Evolutionary conservation across 495 filamentous ascomycete species (phyloP), one percentile per base, ranked within the genome.

Genomic region (Podospora pseudoanserina): DNA sequence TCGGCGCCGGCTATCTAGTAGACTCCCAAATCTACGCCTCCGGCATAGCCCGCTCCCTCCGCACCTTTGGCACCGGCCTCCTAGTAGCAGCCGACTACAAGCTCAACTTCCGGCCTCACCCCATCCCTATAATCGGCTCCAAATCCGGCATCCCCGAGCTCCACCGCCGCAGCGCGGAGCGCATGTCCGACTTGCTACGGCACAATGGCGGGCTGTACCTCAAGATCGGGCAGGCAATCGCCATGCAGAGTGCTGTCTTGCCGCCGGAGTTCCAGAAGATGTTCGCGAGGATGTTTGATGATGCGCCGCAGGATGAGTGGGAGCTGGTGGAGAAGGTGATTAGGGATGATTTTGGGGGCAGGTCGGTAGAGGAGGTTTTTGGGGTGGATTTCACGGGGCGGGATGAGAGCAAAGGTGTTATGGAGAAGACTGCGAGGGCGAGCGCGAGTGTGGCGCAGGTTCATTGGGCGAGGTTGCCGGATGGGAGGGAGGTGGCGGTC

Each of bases 201-300:
- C 79, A 83, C 30, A 99, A 99, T 85, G 95, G 95, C 64, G 95
- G 95, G 0, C 79, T 99, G 3, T 99, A 99, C 76, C 84, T 97
- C 74, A 99, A 99, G 83, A 97, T 99, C 65, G 95, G 95, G 2
- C 95, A 99, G 83, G 95, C 95, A 6, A 93, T 99, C 66, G 95
- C 94, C 26, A 99, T 97, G 95, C 95, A 99, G 82, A 93, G 90
- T 64, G 94, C 93, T 2, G 88, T 97, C 55, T 77, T 99, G 63
- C 95, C 95, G 15, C 91, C 92, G 6, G 92, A 97, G 77, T 97
- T 97, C 74, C 93, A 96, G 83, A 86, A 87, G 68, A 97, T 97
- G 92, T 99, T 99, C 74, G 83, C 90, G 49, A 86, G 89, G 67
- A 97, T 99, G 92, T 99, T 99, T 77, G 95, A 97, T 73, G 95